A percentile compares a stretch with the other conserved stretches of the same genome.
Conservation (phyloP, 306 rosid genomes). For the Cyamopsis tetragonoloba region DNA sequence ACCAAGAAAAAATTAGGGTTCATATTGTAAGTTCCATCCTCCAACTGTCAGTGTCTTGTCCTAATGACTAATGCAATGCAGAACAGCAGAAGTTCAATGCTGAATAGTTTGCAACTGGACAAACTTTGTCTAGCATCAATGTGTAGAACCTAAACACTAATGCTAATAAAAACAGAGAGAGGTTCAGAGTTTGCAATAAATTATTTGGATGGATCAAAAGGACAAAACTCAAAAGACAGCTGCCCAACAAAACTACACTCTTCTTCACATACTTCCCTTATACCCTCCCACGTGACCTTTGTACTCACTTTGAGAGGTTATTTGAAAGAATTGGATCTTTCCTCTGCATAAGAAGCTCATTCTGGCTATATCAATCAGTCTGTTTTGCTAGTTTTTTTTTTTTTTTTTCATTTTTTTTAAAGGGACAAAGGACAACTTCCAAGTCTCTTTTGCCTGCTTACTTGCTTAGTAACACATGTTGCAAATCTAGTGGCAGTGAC, state of each 20-base stretch:
- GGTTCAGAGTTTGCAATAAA: not conserved
- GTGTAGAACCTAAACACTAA: not conserved
- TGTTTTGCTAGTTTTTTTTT: not conserved
- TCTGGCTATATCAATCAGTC: conserved; percentile 16
- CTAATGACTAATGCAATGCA: not conserved
- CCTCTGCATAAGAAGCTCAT: conserved; percentile 5
- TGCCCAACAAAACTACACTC: conserved; percentile 40
- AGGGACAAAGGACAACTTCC: conserved; percentile 7
- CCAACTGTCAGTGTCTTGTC: not conserved
- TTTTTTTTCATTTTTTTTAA: too few species aligned
- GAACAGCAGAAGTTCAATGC: not conserved
- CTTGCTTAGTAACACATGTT: not conserved
- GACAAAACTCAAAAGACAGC: conserved; percentile 43
- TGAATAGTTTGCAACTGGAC: not conserved
- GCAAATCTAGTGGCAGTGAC: conserved; percentile 8
- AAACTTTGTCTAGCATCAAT: not conserved
- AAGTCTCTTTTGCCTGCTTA: conserved; percentile 3
- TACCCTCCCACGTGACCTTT: conserved; percentile 34
- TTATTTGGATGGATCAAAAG: conserved; percentile 39
- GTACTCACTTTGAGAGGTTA: conserved; percentile 24
- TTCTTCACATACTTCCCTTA: not conserved
- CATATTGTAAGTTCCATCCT: not conserved
- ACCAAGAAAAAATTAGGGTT: not conserved
- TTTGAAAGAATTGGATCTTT: conserved; percentile 17
- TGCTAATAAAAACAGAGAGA: not conserved